These are phyloP conservation scores for Solanum microdontum DNA, from an alignment of 257 asterid genomes.

Conservation along the genomic window DNA sequence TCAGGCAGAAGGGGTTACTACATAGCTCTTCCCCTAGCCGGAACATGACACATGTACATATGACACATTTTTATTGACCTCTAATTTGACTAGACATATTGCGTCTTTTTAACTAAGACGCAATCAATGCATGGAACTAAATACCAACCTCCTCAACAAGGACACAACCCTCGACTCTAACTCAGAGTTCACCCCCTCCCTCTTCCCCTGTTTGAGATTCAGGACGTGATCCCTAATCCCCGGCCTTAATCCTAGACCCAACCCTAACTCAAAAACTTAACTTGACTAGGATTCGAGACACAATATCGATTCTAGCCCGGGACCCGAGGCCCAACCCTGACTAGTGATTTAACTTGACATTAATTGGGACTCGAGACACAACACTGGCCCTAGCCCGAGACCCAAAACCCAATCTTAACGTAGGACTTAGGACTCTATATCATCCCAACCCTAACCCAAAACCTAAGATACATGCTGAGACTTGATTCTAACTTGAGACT, in stretches of 20 bases:
- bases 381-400: rapidly evolving
- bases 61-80: background rate
- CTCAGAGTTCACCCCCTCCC: background rate
- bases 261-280: background rate
- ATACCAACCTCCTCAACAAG: background rate
- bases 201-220: background rate
- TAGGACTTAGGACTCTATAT: background rate
- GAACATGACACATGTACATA: background rate
- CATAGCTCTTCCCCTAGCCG: rapidly evolving
- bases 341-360: background rate
- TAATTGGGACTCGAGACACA: background rate
- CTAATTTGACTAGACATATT: background rate
- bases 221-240: background rate
- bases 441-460: background rate
- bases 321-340: background rate
- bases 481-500: background rate
- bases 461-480: background rate
- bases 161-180: background rate
- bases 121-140: background rate
- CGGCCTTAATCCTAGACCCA: background rate
- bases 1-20: background rate
- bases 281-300: background rate
- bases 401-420: background rate
- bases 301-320: background rate
- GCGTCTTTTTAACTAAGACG: too few species aligned